phyloP scores from a whole-genome alignment of 1,284 basidiomycete genomes.

The Lentinula novae-zelandiae region DNA sequence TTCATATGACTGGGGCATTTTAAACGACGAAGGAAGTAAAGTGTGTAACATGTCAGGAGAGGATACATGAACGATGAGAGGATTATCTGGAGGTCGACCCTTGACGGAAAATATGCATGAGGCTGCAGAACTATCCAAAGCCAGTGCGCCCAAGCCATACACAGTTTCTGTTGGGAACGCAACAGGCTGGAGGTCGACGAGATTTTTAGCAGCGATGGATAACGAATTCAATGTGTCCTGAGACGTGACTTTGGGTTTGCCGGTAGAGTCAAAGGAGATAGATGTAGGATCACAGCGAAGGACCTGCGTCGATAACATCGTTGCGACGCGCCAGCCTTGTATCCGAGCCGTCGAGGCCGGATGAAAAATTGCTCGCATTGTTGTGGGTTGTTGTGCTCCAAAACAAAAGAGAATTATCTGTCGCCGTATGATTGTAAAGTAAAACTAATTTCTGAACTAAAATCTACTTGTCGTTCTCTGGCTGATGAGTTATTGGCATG shows the following conservation, averaged over 20 bases:
- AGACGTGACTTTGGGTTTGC: constrained; percentile 40
- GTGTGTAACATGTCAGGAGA: constrained; percentile 77
- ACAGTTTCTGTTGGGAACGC: constrained; percentile 99
- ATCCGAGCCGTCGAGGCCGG: background rate
- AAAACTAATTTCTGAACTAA: background rate
- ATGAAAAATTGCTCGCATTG: constrained; percentile 7
- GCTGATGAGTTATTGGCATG: constrained; percentile 45
- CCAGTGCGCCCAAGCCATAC: constrained; percentile 92
- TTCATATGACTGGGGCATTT: constrained; percentile 61
- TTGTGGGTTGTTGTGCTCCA: background rate
- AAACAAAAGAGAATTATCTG: background rate
- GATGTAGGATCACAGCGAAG: constrained; percentile 52
- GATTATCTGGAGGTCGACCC: constrained; percentile 93
- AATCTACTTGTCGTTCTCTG: constrained; percentile 6
- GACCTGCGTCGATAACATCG: constrained; percentile 32
- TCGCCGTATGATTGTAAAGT: background rate
- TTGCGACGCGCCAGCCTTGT: background rate
- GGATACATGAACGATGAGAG: constrained; percentile 95
- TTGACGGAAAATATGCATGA: constrained; percentile 86
- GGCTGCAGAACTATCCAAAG: constrained; percentile 66
- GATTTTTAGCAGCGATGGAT: constrained; percentile 43
- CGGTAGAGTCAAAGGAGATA: constrained; percentile 46
- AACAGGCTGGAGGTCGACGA: constrained; percentile 52
- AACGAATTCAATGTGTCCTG: constrained; percentile 44
- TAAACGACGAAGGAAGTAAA: constrained; percentile 65